Evolutionary conservation across 805 yeast species (phyloP).

Genomic region (Lipomyces orientalis): DNA sequence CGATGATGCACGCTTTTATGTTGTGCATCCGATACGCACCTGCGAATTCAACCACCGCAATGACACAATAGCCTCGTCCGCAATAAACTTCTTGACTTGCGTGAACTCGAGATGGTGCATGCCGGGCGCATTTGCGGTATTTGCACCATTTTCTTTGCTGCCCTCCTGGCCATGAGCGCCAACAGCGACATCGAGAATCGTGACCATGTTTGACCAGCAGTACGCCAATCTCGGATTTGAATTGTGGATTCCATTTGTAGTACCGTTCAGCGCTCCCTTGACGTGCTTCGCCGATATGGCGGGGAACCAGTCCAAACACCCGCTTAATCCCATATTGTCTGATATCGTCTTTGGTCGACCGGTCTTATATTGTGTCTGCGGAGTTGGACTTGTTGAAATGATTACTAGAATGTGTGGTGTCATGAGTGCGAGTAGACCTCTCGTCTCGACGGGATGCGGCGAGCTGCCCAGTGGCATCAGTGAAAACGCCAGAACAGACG

Average conservation of each 20-base stretch:
- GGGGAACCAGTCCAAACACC: constrained; percentile 71
- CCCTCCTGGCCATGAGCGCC: neutral
- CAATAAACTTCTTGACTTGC: constrained; percentile 51
- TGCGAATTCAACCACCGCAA: constrained; percentile 61
- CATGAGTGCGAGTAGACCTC: constrained; percentile 67
- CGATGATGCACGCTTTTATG: neutral
- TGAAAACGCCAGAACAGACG: constrained; percentile 52
- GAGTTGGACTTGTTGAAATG: constrained; percentile 59
- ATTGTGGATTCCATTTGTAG: constrained; percentile 30
- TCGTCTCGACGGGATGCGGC: constrained; percentile 58
- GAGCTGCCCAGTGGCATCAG: constrained; percentile 67
- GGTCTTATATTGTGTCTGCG: constrained; percentile 60
- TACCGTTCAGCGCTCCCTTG: neutral
- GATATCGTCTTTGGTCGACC: constrained; percentile 54
- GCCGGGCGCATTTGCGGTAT: constrained; percentile 38
- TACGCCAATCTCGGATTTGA: constrained; percentile 62
- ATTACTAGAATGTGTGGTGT: constrained; percentile 58
- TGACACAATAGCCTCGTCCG: constrained; percentile 57
- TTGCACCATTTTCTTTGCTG: constrained; percentile 43
- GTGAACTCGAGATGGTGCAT: constrained; percentile 46
- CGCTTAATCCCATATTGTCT: constrained; percentile 45
- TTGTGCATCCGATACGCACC: constrained; percentile 31
- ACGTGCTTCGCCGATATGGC: constrained; percentile 45
- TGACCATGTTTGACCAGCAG: constrained; percentile 68
- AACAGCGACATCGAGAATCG: constrained; percentile 55